A percentile compares a stretch with the other conserved stretches of the same genome.
These are phyloP conservation scores for Passalora sequoiae DNA, from an alignment of 2,329 filamentous ascomycete genomes.

Conservation along the genomic window DNA sequence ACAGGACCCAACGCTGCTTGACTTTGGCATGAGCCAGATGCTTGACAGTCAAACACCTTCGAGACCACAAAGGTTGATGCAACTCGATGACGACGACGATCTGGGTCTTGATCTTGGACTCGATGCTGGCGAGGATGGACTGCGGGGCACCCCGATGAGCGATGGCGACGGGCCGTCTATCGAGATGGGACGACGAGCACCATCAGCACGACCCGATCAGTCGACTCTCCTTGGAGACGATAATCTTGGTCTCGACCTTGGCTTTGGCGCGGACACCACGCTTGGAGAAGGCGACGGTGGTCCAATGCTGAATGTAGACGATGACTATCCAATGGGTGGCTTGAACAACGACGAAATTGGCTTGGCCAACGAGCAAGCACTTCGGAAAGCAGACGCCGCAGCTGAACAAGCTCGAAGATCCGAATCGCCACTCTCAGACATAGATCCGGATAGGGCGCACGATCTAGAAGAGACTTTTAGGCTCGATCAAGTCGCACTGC, in stretches of 20 bases:
- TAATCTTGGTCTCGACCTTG: slow-evolving; percentile 48
- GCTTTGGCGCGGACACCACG: slow-evolving; percentile 34
- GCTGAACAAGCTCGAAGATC: slow-evolving; percentile 40
- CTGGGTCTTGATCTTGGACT: slow-evolving; percentile 63
- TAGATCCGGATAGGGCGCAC: slow-evolving; percentile 47
- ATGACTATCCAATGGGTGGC: slow-evolving; percentile 42
- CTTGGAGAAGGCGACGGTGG: slow-evolving; percentile 25
- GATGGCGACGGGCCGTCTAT: slow-evolving; percentile 51
- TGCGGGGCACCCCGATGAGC: slow-evolving; percentile 30
- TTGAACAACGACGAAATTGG: slow-evolving; percentile 36
- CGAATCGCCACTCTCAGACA: slow-evolving; percentile 52
- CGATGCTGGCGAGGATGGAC: slow-evolving; percentile 35
- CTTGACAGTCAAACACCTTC: slow-evolving; percentile 42
- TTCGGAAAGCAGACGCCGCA: slow-evolving; percentile 41
- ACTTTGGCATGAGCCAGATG: slow-evolving; percentile 69
- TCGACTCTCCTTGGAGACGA: slow-evolving; percentile 54
- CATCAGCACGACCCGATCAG: slow-evolving; percentile 54
- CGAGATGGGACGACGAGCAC: slow-evolving; percentile 85
- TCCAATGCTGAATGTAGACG: slow-evolving; percentile 26
- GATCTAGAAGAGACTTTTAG: slow-evolving; percentile 61
- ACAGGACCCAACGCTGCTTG: slow-evolving; percentile 43
- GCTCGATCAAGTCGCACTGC: slow-evolving; percentile 31
- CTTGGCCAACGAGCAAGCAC: slow-evolving; percentile 38
- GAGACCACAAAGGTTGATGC: slow-evolving; percentile 19
- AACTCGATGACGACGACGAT: slow-evolving; percentile 50